These are phyloP conservation scores for Yamadazyma friedrichii DNA, from an alignment of 1,139 yeast species.

Conservation along the genomic window DNA sequence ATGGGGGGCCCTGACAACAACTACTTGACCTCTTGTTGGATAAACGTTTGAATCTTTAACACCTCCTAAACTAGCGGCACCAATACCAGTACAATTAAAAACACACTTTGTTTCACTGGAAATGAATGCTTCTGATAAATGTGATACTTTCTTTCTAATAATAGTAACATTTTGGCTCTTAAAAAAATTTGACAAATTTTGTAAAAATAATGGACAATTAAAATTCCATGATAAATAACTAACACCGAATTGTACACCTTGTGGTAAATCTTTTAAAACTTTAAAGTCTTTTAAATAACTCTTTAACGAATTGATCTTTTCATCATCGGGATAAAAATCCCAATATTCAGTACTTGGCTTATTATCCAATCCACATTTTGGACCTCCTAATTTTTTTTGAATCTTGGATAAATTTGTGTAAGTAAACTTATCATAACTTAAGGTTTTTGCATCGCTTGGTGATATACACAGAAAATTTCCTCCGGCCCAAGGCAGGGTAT, in stretches of 20 bases:
- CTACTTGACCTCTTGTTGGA: constrained; percentile 72
- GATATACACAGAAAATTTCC: constrained; percentile 17
- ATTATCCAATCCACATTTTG: constrained; percentile 6
- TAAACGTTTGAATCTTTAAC: constrained; percentile 52
- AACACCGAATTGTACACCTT: constrained; percentile 53
- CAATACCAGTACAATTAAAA: constrained; percentile 71
- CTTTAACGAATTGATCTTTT: constrained; percentile 6
- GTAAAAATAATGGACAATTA: constrained; percentile 45
- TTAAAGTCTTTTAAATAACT: constrained; percentile 4
- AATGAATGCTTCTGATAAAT: constrained; percentile 48
- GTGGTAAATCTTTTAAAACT: constrained; percentile 2
- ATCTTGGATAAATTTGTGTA: constrained; percentile 3
- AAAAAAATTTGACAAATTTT: constrained; percentile 10
- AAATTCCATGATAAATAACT: constrained; percentile 61
- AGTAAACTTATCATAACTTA: constrained; percentile 6
- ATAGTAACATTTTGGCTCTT: constrained; percentile 23
- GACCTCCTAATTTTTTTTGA: constrained; percentile 8
- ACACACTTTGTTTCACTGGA: constrained; percentile 23
- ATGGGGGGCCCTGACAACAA: constrained; percentile 59
- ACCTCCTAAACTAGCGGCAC: constrained; percentile 57
- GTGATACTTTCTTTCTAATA: constrained; percentile 39
- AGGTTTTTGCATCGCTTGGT: constrained; percentile 2
- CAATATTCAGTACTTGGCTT: constrained; percentile 5
- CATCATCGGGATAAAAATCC: constrained; percentile 3
- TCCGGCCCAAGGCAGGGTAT: constrained; percentile 27